phyloP scores from a whole-genome alignment of 768 basidiomycete genomes.

The Tephrocybe sp. region DNA sequence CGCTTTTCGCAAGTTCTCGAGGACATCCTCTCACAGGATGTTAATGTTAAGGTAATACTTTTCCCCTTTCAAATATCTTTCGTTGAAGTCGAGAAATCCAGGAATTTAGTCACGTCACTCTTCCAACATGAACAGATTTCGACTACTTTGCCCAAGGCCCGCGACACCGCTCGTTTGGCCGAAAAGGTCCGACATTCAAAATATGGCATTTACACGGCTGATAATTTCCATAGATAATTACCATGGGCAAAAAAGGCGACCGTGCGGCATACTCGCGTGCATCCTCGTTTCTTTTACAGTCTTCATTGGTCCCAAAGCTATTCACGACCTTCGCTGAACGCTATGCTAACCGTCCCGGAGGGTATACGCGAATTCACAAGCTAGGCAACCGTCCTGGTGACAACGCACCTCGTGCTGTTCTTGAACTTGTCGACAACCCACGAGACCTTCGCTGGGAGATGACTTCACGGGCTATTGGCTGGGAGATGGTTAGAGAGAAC shows the following conservation, averaged over 20 bases:
- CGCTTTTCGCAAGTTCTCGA: constrained; percentile 88
- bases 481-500: constrained; percentile 68
- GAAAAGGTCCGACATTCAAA: constrained; percentile 64
- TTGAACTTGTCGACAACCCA: constrained; percentile 95
- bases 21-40: constrained; percentile 89
- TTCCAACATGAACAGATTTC: constrained; percentile 95
- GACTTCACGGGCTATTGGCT: constrained; percentile 83
- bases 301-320: constrained; percentile 72
- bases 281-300: constrained; percentile 75
- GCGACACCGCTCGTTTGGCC: constrained; percentile 85
- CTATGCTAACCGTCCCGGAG: constrained; percentile 81
- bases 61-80: not conserved
- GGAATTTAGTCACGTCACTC: constrained; percentile 92
- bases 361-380: constrained; percentile 93
- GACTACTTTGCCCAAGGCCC: constrained; percentile 94
- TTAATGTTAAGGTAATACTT: constrained; percentile 78
- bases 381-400: constrained; percentile 90
- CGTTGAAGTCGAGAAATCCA: constrained; percentile 27
- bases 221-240: constrained; percentile 65
- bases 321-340: constrained; percentile 78
- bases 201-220: not conserved
- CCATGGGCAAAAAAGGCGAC: constrained; percentile 84
- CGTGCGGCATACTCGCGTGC: constrained; percentile 69
- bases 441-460: constrained; percentile 86
- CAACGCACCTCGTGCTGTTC: constrained; percentile 87